Conservation (phyloP, 2,329 filamentous ascomycete genomes). For the Trichoderma afroharzianum region DNA sequence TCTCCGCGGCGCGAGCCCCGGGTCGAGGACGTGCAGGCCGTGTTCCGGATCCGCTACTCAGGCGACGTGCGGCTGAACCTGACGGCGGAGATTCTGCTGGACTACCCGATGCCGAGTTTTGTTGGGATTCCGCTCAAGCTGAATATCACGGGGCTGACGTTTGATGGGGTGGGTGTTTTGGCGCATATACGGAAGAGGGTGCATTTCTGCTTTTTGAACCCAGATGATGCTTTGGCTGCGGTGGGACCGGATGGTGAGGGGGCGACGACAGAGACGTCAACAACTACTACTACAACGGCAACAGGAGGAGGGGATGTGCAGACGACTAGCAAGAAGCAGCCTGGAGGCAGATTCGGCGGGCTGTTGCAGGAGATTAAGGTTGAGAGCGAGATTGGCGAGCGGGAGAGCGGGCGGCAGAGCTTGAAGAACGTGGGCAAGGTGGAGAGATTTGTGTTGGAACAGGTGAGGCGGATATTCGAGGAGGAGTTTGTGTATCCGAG, state of each 20-base stretch:
- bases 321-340: constrained; percentile 26
- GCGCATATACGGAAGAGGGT: constrained; percentile 85
- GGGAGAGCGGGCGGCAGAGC: constrained; percentile 87
- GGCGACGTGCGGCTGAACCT: constrained; percentile 84
- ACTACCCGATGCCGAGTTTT: constrained; percentile 98
- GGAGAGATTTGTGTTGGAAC: constrained; percentile 93
- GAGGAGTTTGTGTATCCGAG: constrained; percentile 98
- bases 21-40: constrained; percentile 85
- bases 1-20: constrained; percentile 62
- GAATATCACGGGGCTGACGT: constrained; percentile 90
- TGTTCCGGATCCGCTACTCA: constrained; percentile 84
- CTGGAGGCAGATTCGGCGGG: constrained; percentile 55
- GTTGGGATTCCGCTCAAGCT: constrained; percentile 92
- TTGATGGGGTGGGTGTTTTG: constrained; percentile 89
- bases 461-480: constrained; percentile 95
- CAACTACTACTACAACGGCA: background rate
- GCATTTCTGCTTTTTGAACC: constrained; percentile 91
- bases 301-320: background rate
- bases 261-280: no score
- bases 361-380: constrained; percentile 90
- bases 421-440: constrained; percentile 99
- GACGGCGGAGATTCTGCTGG: constrained; percentile 90
- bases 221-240: constrained; percentile 80
- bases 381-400: constrained; percentile 94
- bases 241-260: constrained; percentile 48